Conservation (phyloP, 108 stramenopile genomes). For the Cyclostephanos tholiformis region DNA sequence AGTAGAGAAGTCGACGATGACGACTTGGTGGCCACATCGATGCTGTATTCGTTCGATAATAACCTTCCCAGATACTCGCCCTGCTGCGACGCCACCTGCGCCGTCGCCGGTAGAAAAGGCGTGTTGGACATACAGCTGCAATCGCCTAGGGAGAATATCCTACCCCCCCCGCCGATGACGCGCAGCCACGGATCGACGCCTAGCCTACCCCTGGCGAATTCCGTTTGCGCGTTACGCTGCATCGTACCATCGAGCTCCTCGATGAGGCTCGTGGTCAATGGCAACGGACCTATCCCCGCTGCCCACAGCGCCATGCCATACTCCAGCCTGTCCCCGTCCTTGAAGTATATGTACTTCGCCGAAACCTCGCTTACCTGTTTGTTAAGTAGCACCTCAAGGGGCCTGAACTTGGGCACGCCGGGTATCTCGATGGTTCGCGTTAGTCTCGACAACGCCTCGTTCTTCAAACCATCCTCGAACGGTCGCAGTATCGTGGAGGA, state of each 20-base stretch:
- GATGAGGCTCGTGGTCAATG: conserved; percentile 74
- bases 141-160: conserved; percentile 90
- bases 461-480: conserved; percentile 88
- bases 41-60: conserved; percentile 79
- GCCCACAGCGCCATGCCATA: conserved; percentile 96
- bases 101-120: conserved; percentile 81
- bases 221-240: conserved; percentile 56
- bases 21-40: conserved; percentile 45
- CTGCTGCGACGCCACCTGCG: conserved; percentile 94
- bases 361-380: conserved; percentile 90
- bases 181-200: conserved; percentile 92
- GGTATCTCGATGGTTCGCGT: conserved; percentile 56
- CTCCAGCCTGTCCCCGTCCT: conserved; percentile 69
- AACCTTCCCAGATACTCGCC: conserved; percentile 88
- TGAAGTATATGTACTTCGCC: conserved; percentile 69
- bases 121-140: conserved; percentile 73
- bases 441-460: conserved; percentile 81
- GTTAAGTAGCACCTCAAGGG: conserved; percentile 83
- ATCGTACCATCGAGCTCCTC: conserved; percentile 63
- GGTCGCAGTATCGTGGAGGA: conserved; percentile 79
- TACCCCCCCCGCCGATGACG: conserved; percentile 78
- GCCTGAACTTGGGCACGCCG: conserved; percentile 60
- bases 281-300: conserved; percentile 93
- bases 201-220: conserved; percentile 80
- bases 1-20: conserved; percentile 35